Evolutionary conservation across 139 green algal species (phyloP), one percentile per base, ranked within the genome.

Genomic region (Ettlia oleoabundans): DNA sequence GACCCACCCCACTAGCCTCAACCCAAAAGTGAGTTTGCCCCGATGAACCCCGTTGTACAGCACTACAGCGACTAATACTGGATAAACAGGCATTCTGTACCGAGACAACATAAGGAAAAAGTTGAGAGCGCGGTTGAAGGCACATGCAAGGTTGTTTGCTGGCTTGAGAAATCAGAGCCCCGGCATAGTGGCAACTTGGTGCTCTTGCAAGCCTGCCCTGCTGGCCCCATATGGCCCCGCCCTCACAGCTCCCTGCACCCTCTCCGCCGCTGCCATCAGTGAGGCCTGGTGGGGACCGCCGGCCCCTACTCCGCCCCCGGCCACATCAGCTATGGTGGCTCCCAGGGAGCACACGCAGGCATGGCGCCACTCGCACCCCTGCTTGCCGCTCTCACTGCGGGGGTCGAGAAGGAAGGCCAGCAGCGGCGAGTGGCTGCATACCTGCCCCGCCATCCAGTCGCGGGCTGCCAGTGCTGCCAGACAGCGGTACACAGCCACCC

Each of bases 331-430:
- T 1, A 79, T 52, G 5, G 72, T 79, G 72, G 42, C 52, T 8
- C 51, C 51, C 72, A 79, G 72, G 6, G 53, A 32, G 18, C 18
- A 32, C 51, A 67, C 72, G 35, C 72, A 79, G 42, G 72, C 75
- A 28, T 71, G 64, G 21, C 62, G 62, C 76, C 76, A 82, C 76
- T 82, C 76, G 41, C 76, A 82, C 32, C 76, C 63, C 76, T 82
- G 76, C 76, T 75, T 80, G 30, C 53, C n/a, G 53, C 24, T 51
- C 66, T 78, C 78, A 51, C 51, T 77, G 1, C 18, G 26, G 1
- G 78, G 43, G 78, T 74, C 28, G 3, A 74, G 33, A 62, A 82
- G 63, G 43, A 32, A 32, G 40, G 30, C 76, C 26, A 82, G 62
- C 41, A 82, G 76, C 1, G 8, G 28, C 4, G 76, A 9, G 22